Evolutionary conservation across 2,329 filamentous ascomycete genomes (phyloP), one percentile per base, ranked within the genome.

Genomic region (Ophiostoma ulmi): DNA sequence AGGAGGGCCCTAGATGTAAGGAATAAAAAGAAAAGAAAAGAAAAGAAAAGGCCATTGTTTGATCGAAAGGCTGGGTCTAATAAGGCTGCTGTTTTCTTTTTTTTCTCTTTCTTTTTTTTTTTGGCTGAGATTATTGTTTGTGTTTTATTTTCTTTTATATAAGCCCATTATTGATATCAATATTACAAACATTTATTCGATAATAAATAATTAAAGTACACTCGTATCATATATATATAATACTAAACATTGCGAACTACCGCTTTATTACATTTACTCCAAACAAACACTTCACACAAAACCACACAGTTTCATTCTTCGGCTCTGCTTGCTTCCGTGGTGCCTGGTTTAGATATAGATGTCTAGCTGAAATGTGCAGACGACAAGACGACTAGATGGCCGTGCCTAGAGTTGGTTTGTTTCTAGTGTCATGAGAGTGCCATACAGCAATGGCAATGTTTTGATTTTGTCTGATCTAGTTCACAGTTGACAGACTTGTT

Each of bases 281-380:
- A 55, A 55, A 58, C 52, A 36, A 69, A 31, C n/a, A 20, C n/a
- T 10, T 26, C 20, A 68, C 20, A 68, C 48, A 35, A 68, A 31
- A 38, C 63, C 38, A 65, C 31, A 17, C 6, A 67, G 22, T 20
- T 26, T 55, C 13, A 44, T 20, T 58, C 35, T 68, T 58, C 52
- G 52, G 52, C 22, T 58, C 48, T 58, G 31, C 13, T 26, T 67
- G 22, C 22, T 31, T 69, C 52, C 41, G 58, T 63, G 48, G 14
- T 69, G 35, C 52, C 36, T 52, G 22, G 48, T 58, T 5, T n/a
- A 48, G 44, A 48, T 48, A 13, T 48, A 7, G 44, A 17, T n/a
- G 44, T 8, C 20, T 17, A n/a, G 38, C 38, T 39, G 38, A 39
- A 3, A 20, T 48, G 17, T 48, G 17, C 17, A n/a, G 44, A 20